These are phyloP conservation scores for Rubia tinctorum DNA, from an alignment of 305 asterid species.

Conservation along the genomic window DNA sequence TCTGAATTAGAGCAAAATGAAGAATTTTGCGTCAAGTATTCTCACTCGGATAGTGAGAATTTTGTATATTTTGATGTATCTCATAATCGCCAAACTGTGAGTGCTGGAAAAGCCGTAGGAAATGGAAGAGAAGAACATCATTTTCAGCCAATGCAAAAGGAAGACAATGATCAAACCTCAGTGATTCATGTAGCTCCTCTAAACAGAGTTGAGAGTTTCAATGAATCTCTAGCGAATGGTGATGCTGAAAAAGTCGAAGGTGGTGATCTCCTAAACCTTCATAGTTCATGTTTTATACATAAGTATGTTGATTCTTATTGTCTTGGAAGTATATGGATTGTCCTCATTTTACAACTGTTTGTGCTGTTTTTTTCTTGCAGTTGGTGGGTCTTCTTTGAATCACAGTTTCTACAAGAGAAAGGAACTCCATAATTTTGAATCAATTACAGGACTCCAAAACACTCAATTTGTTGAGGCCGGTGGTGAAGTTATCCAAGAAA, in stretches of 20 bases:
- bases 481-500: too few relatives aligned
- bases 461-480: neutral
- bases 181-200: too few relatives aligned
- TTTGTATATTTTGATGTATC: neutral
- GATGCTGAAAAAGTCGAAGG: neutral
- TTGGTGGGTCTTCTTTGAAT: neutral
- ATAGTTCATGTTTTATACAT: too few relatives aligned
- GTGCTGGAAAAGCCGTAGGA: neutral
- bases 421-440: too few relatives aligned
- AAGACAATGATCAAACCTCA: neutral
- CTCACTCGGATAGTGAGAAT: neutral
- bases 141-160: too few relatives aligned
- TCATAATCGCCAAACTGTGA: neutral
- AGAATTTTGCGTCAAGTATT: neutral
- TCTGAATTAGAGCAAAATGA: neutral
- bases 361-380: neutral
- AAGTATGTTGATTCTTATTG: too few relatives aligned
- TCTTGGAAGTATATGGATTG: neutral
- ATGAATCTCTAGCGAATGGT: too few relatives aligned
- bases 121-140: neutral
- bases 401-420: neutral
- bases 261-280: neutral
- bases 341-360: too few relatives aligned
- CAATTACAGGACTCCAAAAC: neutral
- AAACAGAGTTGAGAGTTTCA: too few relatives aligned